A percentile compares a stretch with the other conserved stretches of the same genome.
Evolutionary conservation across 1,139 yeast genomes (phyloP).

Genomic region (Hanseniaspora sp.): DNA sequence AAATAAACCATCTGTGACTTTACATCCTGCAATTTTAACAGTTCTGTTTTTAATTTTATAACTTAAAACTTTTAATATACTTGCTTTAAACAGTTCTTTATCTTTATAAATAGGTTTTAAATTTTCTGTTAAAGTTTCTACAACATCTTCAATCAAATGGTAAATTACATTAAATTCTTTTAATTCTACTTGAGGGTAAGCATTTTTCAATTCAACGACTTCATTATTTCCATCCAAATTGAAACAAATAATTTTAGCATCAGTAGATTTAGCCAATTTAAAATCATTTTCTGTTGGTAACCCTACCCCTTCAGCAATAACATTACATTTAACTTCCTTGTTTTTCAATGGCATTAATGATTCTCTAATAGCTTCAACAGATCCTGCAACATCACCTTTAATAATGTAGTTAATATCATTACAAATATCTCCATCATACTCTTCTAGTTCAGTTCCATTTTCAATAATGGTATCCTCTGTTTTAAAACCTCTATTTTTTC

Average conservation of each 20-base stretch:
- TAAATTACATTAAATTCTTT: slow-evolving; percentile 71
- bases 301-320: slow-evolving; percentile 72
- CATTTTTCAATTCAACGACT: slow-evolving; percentile 48
- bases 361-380: slow-evolving; percentile 57
- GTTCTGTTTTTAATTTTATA: slow-evolving; percentile 47
- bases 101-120: slow-evolving; percentile 60
- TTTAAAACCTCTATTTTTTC: slow-evolving; percentile 39
- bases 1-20: slow-evolving; percentile 61
- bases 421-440: slow-evolving; percentile 19
- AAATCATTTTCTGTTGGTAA: slow-evolving; percentile 74
- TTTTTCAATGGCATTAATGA: slow-evolving; percentile 74
- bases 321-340: slow-evolving; percentile 61
- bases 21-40: slow-evolving; percentile 74
- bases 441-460: slow-evolving; percentile 22
- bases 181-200: slow-evolving; percentile 39
- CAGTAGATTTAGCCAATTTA: slow-evolving; percentile 66
- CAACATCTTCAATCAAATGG: slow-evolving; percentile 75
- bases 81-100: slow-evolving; percentile 58
- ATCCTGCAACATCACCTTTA: slow-evolving; percentile 79
- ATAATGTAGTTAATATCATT: slow-evolving; percentile 53
- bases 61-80: slow-evolving; percentile 59
- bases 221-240: slow-evolving; percentile 62
- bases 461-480: slow-evolving; percentile 27
- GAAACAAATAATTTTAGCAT: slow-evolving; percentile 67
- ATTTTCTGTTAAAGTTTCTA: slow-evolving; percentile 48